Evolutionary conservation across 2,329 filamentous ascomycete species (phyloP).

Genomic region (Sporothrix globosa): DNA sequence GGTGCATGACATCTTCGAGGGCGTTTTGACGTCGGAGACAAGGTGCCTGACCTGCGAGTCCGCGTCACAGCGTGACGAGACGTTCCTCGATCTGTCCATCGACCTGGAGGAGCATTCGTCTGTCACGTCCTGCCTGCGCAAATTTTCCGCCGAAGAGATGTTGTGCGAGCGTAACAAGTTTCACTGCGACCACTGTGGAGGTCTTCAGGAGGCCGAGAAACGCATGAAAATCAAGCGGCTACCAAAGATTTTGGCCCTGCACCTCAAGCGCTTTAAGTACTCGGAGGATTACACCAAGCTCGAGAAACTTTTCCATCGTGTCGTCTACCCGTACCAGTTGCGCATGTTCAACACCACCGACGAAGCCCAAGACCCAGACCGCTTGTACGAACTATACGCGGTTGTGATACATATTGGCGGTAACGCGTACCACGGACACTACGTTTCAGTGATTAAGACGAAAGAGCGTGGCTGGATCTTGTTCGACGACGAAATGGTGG

Average conservation of each 20-base stretch:
- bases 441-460: constrained; percentile 97
- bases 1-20: constrained; percentile 98
- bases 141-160: constrained; percentile 98
- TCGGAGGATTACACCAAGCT: constrained; percentile 91
- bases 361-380: constrained; percentile 89
- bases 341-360: constrained; percentile 97
- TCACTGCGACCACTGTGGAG: constrained; percentile 95
- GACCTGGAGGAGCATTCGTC: constrained; percentile 95
- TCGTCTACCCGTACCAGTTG: constrained; percentile 95
- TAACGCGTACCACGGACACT: constrained; percentile 96
- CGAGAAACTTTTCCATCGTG: constrained; percentile 94
- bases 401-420: constrained; percentile 97
- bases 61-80: constrained; percentile 90
- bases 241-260: constrained; percentile 86
- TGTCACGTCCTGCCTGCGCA: constrained; percentile 89
- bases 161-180: constrained; percentile 98
- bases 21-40: constrained; percentile 91
- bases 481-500: constrained; percentile 98
- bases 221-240: constrained; percentile 98
- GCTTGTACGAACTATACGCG: constrained; percentile 93
- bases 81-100: constrained; percentile 93
- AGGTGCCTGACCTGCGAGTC: constrained; percentile 96
- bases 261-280: constrained; percentile 97
- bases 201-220: constrained; percentile 96
- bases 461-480: constrained; percentile 93